Base-by-base conservation (phyloP, 495 filamentous ascomycete genomes). In the Podospora pseudoanserina region DNA sequence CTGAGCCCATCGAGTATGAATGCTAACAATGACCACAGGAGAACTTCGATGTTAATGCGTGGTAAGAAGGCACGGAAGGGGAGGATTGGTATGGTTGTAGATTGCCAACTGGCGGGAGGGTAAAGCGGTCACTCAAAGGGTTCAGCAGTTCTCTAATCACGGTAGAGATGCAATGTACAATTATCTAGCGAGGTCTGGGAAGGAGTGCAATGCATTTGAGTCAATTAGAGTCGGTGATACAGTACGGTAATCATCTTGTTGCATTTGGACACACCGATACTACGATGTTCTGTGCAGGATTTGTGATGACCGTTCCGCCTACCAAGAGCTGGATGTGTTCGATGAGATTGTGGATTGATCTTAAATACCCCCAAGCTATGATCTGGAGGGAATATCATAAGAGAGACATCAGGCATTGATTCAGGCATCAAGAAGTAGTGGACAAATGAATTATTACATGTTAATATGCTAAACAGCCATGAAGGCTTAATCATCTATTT, bases 41-140 rank as follows among this genome's bases (percentile, higher is more conserved):
- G 79, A 91, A 89, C 73, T 92, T 91, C 68, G 90, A 93, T 70
- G 90, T 93, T 28, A 83, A 82, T 72, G 90, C 90, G 18, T 93
- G 91, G 90, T 93, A 85, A 81, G 39, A 49, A 13, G 39, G 39
- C 6, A 49, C 2, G 39, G 39, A 49, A 16, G 39, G 5, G 15
- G 9, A 16, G 2, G 7, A 49, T 13, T 13, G 7, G 39, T 3
- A 49, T 49, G 6, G 9, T 39, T 49, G 39, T 16, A 49, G 39
- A 49, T 13, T 49, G 39, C 39, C 9, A 49, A 5, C 7, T 3
- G 39, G 39, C 39, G 39, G 39, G 7, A 11, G 15, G 39, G 39
- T 5, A 11, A 49, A 13, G 13, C 7, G 39, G 39, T 49, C 13
- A 11, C 39, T 49, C 39, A 49, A 32, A 0, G 30, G 30, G 39